Conservation (phyloP, 2,329 filamentous ascomycete genomes). For the Geosmithia putterillii region DNA sequence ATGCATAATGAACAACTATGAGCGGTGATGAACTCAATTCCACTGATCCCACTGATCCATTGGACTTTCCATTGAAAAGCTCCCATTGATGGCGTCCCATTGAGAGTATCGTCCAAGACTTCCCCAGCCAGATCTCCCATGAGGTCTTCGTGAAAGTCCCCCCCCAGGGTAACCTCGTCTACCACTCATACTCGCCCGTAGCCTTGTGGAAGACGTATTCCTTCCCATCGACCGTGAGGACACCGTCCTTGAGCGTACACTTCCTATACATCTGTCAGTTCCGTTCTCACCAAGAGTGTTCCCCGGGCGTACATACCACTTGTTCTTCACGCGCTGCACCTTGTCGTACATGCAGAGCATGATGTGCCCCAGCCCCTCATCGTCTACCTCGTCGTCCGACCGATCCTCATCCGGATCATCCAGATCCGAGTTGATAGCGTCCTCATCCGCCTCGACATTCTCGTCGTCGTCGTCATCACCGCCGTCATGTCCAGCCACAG, state of each 20-base stretch:
- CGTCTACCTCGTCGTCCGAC: conserved; percentile 76
- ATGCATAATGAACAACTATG: no score
- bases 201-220: conserved; percentile 99
- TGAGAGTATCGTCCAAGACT: no score
- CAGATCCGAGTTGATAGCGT: conserved; percentile 96
- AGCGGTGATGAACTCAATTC: not conserved
- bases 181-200: conserved; percentile 97
- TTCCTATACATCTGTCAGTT: conserved; percentile 48
- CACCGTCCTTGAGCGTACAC: conserved; percentile 94
- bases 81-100: no score
- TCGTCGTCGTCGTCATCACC: conserved; percentile 44
- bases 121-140: no score
- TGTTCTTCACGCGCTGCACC: conserved; percentile 98
- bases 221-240: conserved; percentile 84
- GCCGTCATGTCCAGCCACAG: conserved; percentile 47
- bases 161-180: conserved; percentile 15
- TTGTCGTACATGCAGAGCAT: conserved; percentile 99
- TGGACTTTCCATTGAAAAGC: no score
- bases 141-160: not conserved
- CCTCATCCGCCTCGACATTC: conserved; percentile 60
- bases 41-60: not conserved
- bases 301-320: conserved; percentile 60
- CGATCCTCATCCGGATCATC: conserved; percentile 85
- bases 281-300: not conserved
- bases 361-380: conserved; percentile 73